phyloP scores from a whole-genome alignment of 805 yeast genomes.

The Dipodascus geniculatus region DNA sequence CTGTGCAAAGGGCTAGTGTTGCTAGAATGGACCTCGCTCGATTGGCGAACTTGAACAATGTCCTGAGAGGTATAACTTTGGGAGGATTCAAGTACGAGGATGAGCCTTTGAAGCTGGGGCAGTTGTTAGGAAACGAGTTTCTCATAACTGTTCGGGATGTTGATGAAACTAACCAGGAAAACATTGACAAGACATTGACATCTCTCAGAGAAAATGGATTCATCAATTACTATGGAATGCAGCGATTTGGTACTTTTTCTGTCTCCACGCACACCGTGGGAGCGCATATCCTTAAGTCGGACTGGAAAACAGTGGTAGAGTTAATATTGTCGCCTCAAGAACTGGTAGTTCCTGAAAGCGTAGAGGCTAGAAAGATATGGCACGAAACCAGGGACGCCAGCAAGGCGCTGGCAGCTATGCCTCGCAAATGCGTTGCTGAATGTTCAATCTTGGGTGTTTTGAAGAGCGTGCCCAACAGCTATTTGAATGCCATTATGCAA shows the following conservation, averaged over 20 bases:
- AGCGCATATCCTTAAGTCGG: conserved; percentile 48
- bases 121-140: conserved; percentile 80
- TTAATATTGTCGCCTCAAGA: conserved; percentile 78
- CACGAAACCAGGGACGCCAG: conserved; percentile 55
- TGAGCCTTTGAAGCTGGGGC: conserved; percentile 60
- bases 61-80: conserved; percentile 62
- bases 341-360: conserved; percentile 68
- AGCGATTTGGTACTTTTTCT: conserved; percentile 93
- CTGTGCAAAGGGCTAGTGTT: conserved; percentile 72
- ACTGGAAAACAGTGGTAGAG: conserved; percentile 74
- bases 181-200: conserved; percentile 40
- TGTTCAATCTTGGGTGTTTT: conserved; percentile 54
- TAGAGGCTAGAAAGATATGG: conserved; percentile 78
- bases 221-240: conserved; percentile 96
- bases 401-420: conserved; percentile 63
- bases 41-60: conserved; percentile 62
- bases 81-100: conserved; percentile 70
- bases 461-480: conserved; percentile 41
- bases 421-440: conserved; percentile 82
- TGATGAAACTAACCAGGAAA: conserved; percentile 26
- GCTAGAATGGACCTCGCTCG: conserved; percentile 49
- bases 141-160: conserved; percentile 74
- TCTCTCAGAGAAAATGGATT: conserved; percentile 62
- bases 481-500: conserved; percentile 70
- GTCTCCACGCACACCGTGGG: conserved; percentile 87